Percentiles rank a stretch among this genome's conserved stretches.
Conservation (phyloP, 257 asterid species). For the Schizonepeta tenuifolia region DNA sequence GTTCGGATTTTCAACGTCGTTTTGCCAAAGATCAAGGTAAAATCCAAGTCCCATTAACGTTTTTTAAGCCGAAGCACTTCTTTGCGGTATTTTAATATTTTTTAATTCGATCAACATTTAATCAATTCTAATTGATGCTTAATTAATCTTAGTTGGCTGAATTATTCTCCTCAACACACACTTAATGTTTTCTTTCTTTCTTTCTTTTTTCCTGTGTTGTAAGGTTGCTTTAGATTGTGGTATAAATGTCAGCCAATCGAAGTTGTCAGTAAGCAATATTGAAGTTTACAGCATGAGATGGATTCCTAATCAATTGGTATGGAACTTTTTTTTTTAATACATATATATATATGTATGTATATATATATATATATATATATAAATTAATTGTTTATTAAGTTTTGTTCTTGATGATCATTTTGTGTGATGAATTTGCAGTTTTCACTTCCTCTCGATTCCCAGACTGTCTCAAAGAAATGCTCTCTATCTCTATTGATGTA, state of each 20-base stretch:
- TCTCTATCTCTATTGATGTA: constrained; percentile 53
- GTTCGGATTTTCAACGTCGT: constrained; percentile 44
- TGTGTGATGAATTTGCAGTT: constrained; percentile 45
- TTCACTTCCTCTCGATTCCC: constrained; percentile 55
- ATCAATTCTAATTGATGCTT: too few species aligned
- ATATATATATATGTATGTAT: too few species aligned
- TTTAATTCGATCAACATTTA: too few species aligned
- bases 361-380: too few species aligned
- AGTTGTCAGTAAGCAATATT: constrained; percentile 38
- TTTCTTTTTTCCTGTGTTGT: not conserved
- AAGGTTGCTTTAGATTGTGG: constrained; percentile 75
- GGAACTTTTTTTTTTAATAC: too few species aligned
- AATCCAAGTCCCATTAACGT: too few species aligned
- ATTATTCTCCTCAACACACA: not conserved
- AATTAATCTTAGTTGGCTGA: too few species aligned
- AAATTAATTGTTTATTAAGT: not conserved
- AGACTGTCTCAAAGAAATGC: constrained; percentile 61
- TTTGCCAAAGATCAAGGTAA: constrained; percentile 51
- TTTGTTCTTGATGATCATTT: not conserved
- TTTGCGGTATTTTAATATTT: too few species aligned
- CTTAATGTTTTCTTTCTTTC: not conserved
- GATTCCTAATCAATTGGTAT: constrained; percentile 42
- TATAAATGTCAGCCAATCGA: constrained; percentile 40
- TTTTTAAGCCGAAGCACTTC: not conserved
- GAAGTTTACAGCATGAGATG: constrained; percentile 40